Evolutionary conservation across 1,284 basidiomycete species (phyloP).

Genomic region (Tremellales sp.): DNA sequence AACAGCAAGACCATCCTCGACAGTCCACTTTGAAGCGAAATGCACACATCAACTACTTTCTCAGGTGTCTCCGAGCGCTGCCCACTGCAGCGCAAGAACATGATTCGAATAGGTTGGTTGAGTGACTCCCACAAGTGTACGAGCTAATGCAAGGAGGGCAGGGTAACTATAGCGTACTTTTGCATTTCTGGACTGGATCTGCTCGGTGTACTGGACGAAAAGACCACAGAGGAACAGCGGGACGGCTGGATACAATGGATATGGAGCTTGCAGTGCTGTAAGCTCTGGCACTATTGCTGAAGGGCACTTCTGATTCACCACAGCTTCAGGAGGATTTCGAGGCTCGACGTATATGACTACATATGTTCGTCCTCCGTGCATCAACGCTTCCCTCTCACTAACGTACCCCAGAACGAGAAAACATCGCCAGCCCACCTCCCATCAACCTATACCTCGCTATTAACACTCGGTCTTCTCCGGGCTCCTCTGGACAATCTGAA

Average conservation of each 20-base stretch:
- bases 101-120: constrained; percentile 44
- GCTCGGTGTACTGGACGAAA: constrained; percentile 56
- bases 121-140: background rate
- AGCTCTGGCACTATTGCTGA: constrained; percentile 13
- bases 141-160: constrained; percentile 33
- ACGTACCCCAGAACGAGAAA: constrained; percentile 45
- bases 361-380: constrained; percentile 22
- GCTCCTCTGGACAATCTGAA: constrained; percentile 71
- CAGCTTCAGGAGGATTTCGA: constrained; percentile 67
- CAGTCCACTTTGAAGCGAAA: constrained; percentile 47
- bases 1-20: too few species aligned
- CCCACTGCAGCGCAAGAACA: constrained; percentile 39
- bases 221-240: constrained; percentile 56
- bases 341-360: constrained; percentile 66
- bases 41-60: constrained; percentile 44
- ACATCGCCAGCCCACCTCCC: constrained; percentile 77
- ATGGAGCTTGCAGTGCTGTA: constrained; percentile 70
- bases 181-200: constrained; percentile 74
- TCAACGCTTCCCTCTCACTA: constrained; percentile 7
- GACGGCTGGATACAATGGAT: constrained; percentile 74
- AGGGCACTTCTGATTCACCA: background rate
- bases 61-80: constrained; percentile 40
- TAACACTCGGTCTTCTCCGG: constrained; percentile 74
- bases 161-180: constrained; percentile 79
- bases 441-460: constrained; percentile 83